These are phyloP conservation scores for Chenopodium quinoa DNA, from an alignment of 148 eudicot genomes.

Conservation along the genomic window DNA sequence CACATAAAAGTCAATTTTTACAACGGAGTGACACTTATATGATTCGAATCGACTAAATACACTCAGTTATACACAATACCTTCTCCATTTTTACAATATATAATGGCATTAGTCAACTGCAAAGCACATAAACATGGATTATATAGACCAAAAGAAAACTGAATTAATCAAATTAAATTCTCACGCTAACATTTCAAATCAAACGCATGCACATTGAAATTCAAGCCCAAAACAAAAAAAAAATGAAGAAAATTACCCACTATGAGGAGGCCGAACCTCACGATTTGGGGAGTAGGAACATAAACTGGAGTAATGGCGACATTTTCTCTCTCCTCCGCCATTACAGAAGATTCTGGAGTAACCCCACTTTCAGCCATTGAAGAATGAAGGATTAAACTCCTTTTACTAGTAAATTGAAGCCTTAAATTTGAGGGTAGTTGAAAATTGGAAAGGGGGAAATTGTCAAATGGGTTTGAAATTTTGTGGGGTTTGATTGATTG, in stretches of 20 bases:
- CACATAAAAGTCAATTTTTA: background rate
- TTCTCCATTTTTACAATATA: background rate
- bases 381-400: background rate
- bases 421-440: conserved; percentile 12
- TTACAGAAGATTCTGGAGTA: conserved; percentile 13
- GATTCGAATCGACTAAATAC: too few relatives aligned
- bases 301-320: conserved; percentile 40
- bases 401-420: background rate
- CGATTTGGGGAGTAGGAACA: conserved; percentile 66
- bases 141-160: too few relatives aligned
- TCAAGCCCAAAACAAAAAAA: background rate
- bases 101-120: background rate
- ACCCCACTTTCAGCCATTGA: conserved; percentile 26
- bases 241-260: conserved; percentile 52
- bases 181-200: background rate
- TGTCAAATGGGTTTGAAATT: background rate
- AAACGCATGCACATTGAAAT: background rate
- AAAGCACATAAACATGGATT: too few relatives aligned
- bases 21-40: background rate
- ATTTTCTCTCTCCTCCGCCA: conserved; percentile 18
- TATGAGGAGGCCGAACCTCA: conserved; percentile 76
- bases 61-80: too few relatives aligned
- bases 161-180: too few relatives aligned
- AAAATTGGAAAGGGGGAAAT: conserved; percentile 2
- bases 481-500: conserved; percentile 3